Evolutionary conservation across 2,329 filamentous ascomycete species (phyloP), one percentile per base, ranked within the genome.

Genomic region (Trichoderma atroviride): DNA sequence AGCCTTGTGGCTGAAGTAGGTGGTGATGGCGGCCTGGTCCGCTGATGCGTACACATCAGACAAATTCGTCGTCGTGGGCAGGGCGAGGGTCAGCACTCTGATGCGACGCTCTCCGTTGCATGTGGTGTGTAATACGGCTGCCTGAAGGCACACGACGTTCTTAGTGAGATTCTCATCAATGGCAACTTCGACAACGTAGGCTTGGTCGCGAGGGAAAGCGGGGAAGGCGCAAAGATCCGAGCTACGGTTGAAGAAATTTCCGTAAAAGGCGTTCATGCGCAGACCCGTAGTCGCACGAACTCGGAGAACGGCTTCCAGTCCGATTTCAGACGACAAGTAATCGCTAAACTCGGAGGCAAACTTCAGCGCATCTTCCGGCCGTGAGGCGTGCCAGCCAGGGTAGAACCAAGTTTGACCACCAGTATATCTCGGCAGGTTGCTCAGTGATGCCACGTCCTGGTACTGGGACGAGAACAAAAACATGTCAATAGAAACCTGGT

Each of bases 401-500:
- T 99, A 99, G 84, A 97, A 98, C 85, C 95, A 98, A 0, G 96
- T 99, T 79, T 98, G 96, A 27, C 96, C 96, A 79, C 95, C 96
- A 29, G 96, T 98, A 79, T 98, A 99, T 75, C 96, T 87, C 58
- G 96, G 96, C 60, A 99, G 85, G 79, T 97, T 97, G 84, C 94
- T 97, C 66, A 99, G 85, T 37, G 94, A 97, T 5, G 96, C 96
- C 63, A 99, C 96, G 78, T 99, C 96, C 81, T 98, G 96, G 80
- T 99, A 97, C 78, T 96, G 92, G 19, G 93, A 94, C 4, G 93
- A 96, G 83, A 97, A 97, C 62, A 97, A 85, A 84, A 97, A 97
- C 94, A 97, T 97, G 79, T 97, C 94, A 74, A 99, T 94, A 0
- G 94, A 98, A 33, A 99, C 96, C 81, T 99, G 96, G 74, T 96